A percentile compares a stretch with the other conserved stretches of the same genome.
phyloP scores from a whole-genome alignment of 1,139 yeast species.

The Lizanozyma gosingica region DNA sequence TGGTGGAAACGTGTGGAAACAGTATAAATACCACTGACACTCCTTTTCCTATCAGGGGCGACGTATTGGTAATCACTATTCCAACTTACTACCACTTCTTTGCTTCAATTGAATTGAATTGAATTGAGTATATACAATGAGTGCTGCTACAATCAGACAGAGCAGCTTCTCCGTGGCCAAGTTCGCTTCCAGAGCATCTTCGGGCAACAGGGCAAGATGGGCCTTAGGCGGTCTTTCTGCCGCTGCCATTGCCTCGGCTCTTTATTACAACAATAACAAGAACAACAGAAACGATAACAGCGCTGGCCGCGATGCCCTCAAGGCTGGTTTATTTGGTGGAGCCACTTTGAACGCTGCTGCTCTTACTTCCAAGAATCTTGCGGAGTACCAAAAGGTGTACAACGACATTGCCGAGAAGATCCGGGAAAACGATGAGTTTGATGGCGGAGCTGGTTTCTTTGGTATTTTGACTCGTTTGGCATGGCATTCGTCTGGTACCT shows the following conservation, averaged over 20 bases:
- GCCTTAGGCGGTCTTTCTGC: neutral
- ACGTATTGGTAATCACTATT: neutral
- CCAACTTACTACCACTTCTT: no score
- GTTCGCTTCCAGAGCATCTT: neutral
- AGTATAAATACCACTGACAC: neutral
- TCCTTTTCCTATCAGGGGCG: neutral
- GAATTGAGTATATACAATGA: neutral
- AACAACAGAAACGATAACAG: slow-evolving; percentile 8
- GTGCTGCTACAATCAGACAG: neutral
- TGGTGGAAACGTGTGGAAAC: no score
- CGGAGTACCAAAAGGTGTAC: slow-evolving; percentile 69
- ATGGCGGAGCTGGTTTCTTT: slow-evolving; percentile 63
- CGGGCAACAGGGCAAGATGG: neutral
- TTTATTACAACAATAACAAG: slow-evolving; percentile 6
- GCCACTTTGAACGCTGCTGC: slow-evolving; percentile 16
- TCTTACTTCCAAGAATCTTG: slow-evolving; percentile 20
- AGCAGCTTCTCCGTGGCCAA: neutral
- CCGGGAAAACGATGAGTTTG: slow-evolving; percentile 70
- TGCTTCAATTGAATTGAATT: neutral
- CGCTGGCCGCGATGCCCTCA: slow-evolving; percentile 7
- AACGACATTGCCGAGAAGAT: slow-evolving; percentile 72
- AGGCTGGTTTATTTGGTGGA: slow-evolving; percentile 13
- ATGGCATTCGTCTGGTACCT: slow-evolving; percentile 74
- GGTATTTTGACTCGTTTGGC: slow-evolving; percentile 61
- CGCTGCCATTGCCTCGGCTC: neutral